Base-by-base conservation (phyloP, 2,329 filamentous ascomycete genomes). In the Lachnellula occidentalis region DNA sequence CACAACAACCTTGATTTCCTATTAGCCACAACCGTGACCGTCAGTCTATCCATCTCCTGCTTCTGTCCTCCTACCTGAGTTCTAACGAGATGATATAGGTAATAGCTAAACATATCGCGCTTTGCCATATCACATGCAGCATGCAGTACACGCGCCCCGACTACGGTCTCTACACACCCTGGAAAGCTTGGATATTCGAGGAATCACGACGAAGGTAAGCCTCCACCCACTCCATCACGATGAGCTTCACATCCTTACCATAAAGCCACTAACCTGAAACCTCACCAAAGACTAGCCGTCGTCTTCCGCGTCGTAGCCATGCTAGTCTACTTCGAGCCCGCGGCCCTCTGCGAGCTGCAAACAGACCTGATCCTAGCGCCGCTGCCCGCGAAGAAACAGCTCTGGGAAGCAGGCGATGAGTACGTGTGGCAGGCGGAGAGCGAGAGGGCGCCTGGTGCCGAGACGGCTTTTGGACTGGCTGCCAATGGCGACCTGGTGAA, bases 341-440 rank as follows among this genome's bases (percentile, higher is more conserved):
- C 69, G 1, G 51, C 62, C 1, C 59, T 71, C 55, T 77, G 74
- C 60, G 57, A 66, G 24, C 57, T 71, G 2, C 66, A 64, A 24
- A 46, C 60, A 0, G 69, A 71, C 37, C 66, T 76, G 4, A 36
- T 75, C 6, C 45, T 77, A 19, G 71, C 73, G 41, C 73, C 73
- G n/a, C 64, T 77, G 2, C 74, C 74, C 2, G 65, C 71, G 1
- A 69, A 66, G 51, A 74, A 72, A 57, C 66, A 70, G 48, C 67
- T 77, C 4, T 77, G 74, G 74, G 74, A 77, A 64, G 73, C 74
- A 45, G 46, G 21, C 5, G 61, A 72, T 51, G 70, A 69, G 56
- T 31, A 53, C 4, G 31, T 54, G 15, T 76, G 74, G 73, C 66
- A 67, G 53, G 19, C 51, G 9, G 70, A 72, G 61, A 62, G 41